Base-by-base conservation (phyloP, 2,329 filamentous ascomycete species). In the Cladosporium colombiae region DNA sequence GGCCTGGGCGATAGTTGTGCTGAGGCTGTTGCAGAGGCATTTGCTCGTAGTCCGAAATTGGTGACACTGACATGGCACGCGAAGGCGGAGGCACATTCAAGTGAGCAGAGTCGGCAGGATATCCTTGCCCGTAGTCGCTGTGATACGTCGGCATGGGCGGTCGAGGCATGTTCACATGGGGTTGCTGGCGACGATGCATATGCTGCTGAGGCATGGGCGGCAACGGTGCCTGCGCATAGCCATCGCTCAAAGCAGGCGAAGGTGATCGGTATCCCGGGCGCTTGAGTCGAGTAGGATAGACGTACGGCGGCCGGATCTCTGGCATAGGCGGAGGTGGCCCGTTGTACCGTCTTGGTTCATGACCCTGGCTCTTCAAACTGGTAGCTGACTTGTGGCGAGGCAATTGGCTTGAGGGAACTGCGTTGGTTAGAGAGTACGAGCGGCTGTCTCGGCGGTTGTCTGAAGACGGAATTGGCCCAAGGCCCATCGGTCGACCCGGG, bases 171-270 rank as follows among this genome's bases (percentile, higher is more conserved):
- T n/a, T 70, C 57, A 13, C 70, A 49, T 57, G 61, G 29, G 37
- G 40, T 31, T 55, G 53, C 40, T 62, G 50, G n/a, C 61, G 61
- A 55, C 63, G 57, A 33, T 65, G 56, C 63, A 44, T 23, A 16
- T 65, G 31, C 33, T 60, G 63, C 21, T 53, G 56, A 46, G 62
- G 64, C 50, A 62, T 62, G 11, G 57, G 44, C 18, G 50, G 57
- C 57, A 31, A 16, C 3, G 55, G 31, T 25, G 21, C 69, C 35
- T 71, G 71, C 59, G 67, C 66, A 53, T 72, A 75, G 18, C 70
- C 69, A 53, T 84, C 81, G 66, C 79, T 82, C 73, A 80, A 69
- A 8, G 79, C 78, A 40, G 81, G 80, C 23, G 81, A 83, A 14
- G 74, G 72, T 21, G 81, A 75, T 23, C 80, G 76, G 68, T 80